These are phyloP conservation scores for Aspergillus haitiensis DNA, from an alignment of 495 filamentous ascomycete species.

Conservation along the genomic window DNA sequence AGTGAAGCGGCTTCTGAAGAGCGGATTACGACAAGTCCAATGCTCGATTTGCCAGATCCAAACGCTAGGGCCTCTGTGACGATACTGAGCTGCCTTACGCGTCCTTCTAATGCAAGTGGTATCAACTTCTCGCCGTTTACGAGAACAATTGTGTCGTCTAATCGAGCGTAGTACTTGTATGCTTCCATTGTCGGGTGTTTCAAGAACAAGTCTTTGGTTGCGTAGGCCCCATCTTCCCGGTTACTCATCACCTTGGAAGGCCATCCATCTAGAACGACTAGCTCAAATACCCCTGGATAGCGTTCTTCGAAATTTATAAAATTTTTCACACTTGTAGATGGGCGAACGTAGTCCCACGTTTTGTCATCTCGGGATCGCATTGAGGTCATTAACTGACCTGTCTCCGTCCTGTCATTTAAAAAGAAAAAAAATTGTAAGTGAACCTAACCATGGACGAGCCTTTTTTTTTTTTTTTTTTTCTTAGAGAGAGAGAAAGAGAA, in stretches of 20 bases:
- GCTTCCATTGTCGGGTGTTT: constrained; percentile 53
- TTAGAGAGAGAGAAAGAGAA: too few relatives aligned
- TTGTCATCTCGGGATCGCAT: constrained; percentile 49
- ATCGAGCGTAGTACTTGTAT: constrained; percentile 60
- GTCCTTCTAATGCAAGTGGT: constrained; percentile 60
- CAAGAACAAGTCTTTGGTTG: constrained; percentile 50
- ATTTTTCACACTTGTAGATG: constrained; percentile 33
- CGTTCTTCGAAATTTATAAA: constrained; percentile 55
- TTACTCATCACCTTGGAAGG: constrained; percentile 64
- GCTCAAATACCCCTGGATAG: constrained; percentile 55
- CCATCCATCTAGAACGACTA: constrained; percentile 59
- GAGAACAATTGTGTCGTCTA: constrained; percentile 61
- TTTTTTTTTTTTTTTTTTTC: too few relatives aligned
- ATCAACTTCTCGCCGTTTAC: constrained; percentile 70
- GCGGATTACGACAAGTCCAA: constrained; percentile 51
- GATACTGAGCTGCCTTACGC: constrained; percentile 34
- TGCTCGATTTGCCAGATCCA: constrained; percentile 38
- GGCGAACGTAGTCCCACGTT: constrained; percentile 67
- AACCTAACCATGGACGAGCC: not conserved
- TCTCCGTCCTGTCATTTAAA: constrained; percentile 49
- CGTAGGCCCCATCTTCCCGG: constrained; percentile 45
- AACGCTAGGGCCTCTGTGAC: constrained; percentile 45
- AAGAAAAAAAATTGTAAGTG: constrained; percentile 5
- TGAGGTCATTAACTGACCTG: constrained; percentile 58
- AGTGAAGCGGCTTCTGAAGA: constrained; percentile 36